A percentile compares a stretch with the other conserved stretches of the same genome.
These are phyloP conservation scores for Termitomyces sp. DNA, from an alignment of 768 basidiomycete genomes.

Conservation along the genomic window DNA sequence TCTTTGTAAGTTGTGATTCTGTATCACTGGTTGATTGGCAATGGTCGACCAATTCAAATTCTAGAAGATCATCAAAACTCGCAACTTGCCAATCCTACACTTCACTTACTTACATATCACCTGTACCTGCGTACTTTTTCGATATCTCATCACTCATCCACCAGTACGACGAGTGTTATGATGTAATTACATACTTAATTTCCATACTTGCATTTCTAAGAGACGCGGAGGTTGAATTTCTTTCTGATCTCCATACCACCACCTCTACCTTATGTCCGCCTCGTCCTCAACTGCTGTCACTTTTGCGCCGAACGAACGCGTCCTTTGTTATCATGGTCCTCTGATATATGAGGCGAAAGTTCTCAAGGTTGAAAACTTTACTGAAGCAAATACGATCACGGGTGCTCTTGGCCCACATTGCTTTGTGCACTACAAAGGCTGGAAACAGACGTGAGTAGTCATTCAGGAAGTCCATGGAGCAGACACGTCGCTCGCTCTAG, in stretches of 20 bases:
- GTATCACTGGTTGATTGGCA: neutral
- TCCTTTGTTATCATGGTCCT: slow-evolving; percentile 93
- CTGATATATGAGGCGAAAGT: slow-evolving; percentile 95
- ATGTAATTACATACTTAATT: slow-evolving; percentile 4
- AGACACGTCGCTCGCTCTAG: neutral
- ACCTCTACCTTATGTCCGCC: slow-evolving; percentile 16
- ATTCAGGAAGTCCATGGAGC: neutral
- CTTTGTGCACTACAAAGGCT: slow-evolving; percentile 98
- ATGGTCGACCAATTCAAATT: neutral
- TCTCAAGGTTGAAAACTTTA: slow-evolving; percentile 59
- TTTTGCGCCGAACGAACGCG: slow-evolving; percentile 65
- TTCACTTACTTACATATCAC: neutral
- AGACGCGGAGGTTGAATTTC: slow-evolving; percentile 11
- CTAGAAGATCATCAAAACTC: neutral
- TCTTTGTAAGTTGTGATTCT: neutral
- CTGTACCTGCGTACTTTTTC: neutral
- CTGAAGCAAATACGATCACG: slow-evolving; percentile 54
- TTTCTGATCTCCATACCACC: neutral
- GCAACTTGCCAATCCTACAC: neutral
- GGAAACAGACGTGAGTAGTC: slow-evolving; percentile 86
- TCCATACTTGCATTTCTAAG: neutral
- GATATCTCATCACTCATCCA: neutral
- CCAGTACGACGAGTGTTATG: slow-evolving; percentile 1
- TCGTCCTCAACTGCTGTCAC: slow-evolving; percentile 24
- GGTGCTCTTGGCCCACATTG: slow-evolving; percentile 74